Conservation (phyloP, 495 filamentous ascomycete species). For the Aspergillus taichungensis region DNA sequence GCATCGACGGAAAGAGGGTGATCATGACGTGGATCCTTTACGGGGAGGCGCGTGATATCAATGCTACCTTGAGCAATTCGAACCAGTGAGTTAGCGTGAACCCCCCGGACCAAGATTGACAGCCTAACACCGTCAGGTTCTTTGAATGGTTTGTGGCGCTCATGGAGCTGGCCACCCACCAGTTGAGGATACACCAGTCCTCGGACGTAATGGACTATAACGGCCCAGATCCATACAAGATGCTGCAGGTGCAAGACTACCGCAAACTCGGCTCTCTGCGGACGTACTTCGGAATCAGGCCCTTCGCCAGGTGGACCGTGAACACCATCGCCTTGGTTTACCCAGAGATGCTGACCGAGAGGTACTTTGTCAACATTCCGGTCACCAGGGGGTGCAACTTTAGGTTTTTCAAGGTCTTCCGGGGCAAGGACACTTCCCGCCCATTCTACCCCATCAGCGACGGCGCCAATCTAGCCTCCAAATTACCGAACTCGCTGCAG, state of each 20-base stretch:
- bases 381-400: conserved; percentile 84
- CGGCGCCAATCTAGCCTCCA: conserved; percentile 56
- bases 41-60: conserved; percentile 62
- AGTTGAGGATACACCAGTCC: conserved; percentile 56
- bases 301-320: conserved; percentile 69
- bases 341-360: conserved; percentile 78
- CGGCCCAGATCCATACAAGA: conserved; percentile 71
- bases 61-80: conserved; percentile 65
- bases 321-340: conserved; percentile 68
- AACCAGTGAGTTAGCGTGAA: conserved; percentile 53
- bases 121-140: conserved; percentile 46
- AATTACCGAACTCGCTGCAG: conserved; percentile 49
- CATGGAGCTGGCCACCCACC: conserved; percentile 71
- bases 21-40: conserved; percentile 80
- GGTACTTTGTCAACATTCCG: conserved; percentile 91
- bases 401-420: conserved; percentile 65
- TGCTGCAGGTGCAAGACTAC: conserved; percentile 89
- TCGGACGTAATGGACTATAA: conserved; percentile 65
- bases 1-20: conserved; percentile 33
- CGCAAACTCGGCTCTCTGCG: conserved; percentile 72
- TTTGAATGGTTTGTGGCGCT: conserved; percentile 77
- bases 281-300: conserved; percentile 56
- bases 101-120: background rate
- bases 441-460: conserved; percentile 80
- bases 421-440: conserved; percentile 69